Evolutionary conservation across 2,329 filamentous ascomycete species (phyloP), one percentile per base, ranked within the genome.

Genomic region (Verticillium zaregamsianum): DNA sequence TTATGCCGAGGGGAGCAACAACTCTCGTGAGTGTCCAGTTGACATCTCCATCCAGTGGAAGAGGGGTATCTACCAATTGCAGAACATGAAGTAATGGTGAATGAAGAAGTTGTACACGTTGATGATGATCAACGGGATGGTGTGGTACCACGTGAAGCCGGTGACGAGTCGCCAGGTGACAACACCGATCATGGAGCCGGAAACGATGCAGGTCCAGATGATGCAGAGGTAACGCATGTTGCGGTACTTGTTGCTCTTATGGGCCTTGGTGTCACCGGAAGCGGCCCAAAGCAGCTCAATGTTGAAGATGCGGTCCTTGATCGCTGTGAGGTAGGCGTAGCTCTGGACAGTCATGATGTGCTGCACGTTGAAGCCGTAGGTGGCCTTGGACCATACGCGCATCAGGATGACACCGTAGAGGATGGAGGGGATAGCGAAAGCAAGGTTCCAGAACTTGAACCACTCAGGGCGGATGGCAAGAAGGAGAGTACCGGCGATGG

Each of bases 361-460:
- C 67, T 79, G 76, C n/a, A 77, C 76, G 62, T 76, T 75, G 66
- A 78, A 72, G 17, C 74, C 75, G 65, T 78, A 79, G 28, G 68
- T 67, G 49, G 74, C 74, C 64, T 76, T 77, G 58, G 74, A 68
- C 76, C 76, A 79, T 61, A 72, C 70, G 4, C 75, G 72, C 62
- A 78, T 74, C n/a, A 75, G 66, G 15, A 77, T 62, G 17, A 76
- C 66, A 23, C 73, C 74, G 65, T 77, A 77, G 20, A 77, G 55
- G 58, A 79, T 71, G 3, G 72, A 76, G 1, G 76, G 76, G 8
- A 77, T 68, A 20, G 76, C 76, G 61, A 78, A 78, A 5, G 76
- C 74, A n/a, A 79, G 69, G 67, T 78, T 78, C 70, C 77, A 78
- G 67, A 76, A 79, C 64, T 74, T 74, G 67, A 79, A 76, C 69